phyloP scores from a whole-genome alignment of 108 stramenopile genomes.

The Nitzschia sp. region DNA sequence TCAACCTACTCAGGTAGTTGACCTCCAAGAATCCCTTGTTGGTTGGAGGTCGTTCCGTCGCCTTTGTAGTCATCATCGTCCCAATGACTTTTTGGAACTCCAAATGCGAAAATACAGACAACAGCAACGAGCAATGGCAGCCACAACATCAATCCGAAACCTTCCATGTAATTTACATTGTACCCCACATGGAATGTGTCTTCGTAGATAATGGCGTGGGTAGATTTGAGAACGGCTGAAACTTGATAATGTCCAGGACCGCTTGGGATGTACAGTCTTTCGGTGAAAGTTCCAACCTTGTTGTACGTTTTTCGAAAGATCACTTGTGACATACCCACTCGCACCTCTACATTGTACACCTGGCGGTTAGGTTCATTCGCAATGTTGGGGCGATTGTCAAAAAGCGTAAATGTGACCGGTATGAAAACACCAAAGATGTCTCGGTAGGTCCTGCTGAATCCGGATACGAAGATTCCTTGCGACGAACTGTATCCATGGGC shows the following conservation, averaged over 20 bases:
- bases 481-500: conserved; percentile 76
- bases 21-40: conserved; percentile 53
- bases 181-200: conserved; percentile 78
- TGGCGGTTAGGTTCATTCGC: conserved; percentile 54
- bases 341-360: conserved; percentile 67
- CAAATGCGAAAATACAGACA: conserved; percentile 31
- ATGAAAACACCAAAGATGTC: conserved; percentile 78
- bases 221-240: conserved; percentile 53
- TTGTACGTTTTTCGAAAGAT: conserved; percentile 52
- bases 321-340: conserved; percentile 57
- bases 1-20: conserved; percentile 22
- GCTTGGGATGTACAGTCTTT: conserved; percentile 65
- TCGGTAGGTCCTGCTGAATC: conserved; percentile 63
- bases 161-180: conserved; percentile 81
- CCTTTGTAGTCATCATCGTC: conserved; percentile 68
- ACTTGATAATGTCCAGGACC: conserved; percentile 77
- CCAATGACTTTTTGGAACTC: conserved; percentile 50
- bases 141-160: conserved; percentile 65
- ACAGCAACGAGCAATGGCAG: conserved; percentile 55
- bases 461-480: conserved; percentile 80
- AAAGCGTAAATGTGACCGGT: conserved; percentile 79
- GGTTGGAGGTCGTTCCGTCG: conserved; percentile 16
- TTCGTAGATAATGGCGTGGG: conserved; percentile 77
- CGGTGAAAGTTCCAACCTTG: conserved; percentile 66
- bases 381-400: conserved; percentile 76